Conservation (phyloP, 148 eudicot species). For the Silene latifolia region DNA sequence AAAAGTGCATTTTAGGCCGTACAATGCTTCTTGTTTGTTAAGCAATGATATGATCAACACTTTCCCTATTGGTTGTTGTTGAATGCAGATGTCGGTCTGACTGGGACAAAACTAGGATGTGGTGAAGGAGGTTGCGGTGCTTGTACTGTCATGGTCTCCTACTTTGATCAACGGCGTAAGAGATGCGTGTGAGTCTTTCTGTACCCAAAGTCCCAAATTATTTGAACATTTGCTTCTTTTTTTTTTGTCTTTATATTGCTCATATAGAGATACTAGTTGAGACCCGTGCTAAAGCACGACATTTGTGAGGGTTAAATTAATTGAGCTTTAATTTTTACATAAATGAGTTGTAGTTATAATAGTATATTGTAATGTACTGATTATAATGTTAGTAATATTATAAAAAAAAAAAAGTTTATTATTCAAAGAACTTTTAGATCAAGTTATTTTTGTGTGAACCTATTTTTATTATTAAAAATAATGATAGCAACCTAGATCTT, state of each 20-base stretch:
- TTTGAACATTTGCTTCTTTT: background rate
- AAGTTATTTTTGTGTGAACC: too few species aligned
- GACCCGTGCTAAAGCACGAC: too few species aligned
- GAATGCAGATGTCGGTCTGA: conserved; percentile 66
- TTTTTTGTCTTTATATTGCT: background rate
- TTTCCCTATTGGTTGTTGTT: conserved; percentile 15
- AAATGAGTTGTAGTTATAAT: too few species aligned
- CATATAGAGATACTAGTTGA: too few species aligned
- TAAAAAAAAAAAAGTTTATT: too few species aligned
- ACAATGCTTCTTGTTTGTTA: background rate
- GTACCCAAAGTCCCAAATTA: conserved; percentile 1
- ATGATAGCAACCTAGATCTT: too few species aligned
- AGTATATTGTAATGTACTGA: too few species aligned
- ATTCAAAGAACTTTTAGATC: too few species aligned
- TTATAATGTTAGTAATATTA: too few species aligned
- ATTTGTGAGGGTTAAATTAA: too few species aligned
- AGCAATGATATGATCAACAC: conserved; percentile 8
- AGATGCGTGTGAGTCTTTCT: conserved; percentile 74
- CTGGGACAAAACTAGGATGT: conserved; percentile 94
- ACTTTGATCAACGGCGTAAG: conserved; percentile 56
- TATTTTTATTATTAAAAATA: too few species aligned
- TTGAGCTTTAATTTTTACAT: too few species aligned
- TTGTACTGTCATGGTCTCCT: conserved; percentile 95
- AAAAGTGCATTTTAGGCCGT: background rate
- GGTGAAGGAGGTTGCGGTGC: conserved; percentile 99